Evolutionary conservation across 768 basidiomycete genomes (phyloP), one percentile per base, ranked within the genome.

Genomic region (Psilocybe tampanensis): DNA sequence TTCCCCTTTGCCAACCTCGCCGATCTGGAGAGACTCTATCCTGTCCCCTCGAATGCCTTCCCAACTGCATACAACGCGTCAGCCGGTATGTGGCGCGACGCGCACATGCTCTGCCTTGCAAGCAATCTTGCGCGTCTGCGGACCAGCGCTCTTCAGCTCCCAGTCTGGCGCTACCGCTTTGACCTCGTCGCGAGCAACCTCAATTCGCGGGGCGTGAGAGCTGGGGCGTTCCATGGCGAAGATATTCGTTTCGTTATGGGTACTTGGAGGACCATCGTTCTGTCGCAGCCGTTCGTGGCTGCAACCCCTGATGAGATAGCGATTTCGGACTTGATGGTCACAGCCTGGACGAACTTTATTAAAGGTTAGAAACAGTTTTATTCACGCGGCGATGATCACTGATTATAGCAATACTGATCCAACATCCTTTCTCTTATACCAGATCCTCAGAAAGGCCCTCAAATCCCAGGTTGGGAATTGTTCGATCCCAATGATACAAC

Each of bases 281-380:
- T 70, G 13, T 66, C 66, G 1, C 72, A 67, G 9, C 72, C 72
- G 1, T 71, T 70, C 48, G 62, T 70, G 9, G 60, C 65, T 18
- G 72, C 72, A 0, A 70, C 69, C 2, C 51, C 59, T 12, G 67
- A 70, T 18, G 61, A 72, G 54, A 64, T 73, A 22, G 56, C 53
- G 13, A 63, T 73, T n/a, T 73, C 70, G 11, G 70, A 72, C 58
- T 44, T 70, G 26, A 71, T 72, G 70, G 68, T 71, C 21, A 64
- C 60, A n/a, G 72, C 70, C 8, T 73, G 72, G 72, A 69, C 68
- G n/a, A 73, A 73, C 52, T 73, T 73, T 50, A 61, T 73, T 55
- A 72, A 72, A 67, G 68, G 72, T 71, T 18, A 2, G 59, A 54
- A 8, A 44, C 24, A 18, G 29, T 41, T n/a, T 15, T 32, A 42